Evolutionary conservation across 768 basidiomycete genomes (phyloP).

Genomic region (Kwoniella pini): DNA sequence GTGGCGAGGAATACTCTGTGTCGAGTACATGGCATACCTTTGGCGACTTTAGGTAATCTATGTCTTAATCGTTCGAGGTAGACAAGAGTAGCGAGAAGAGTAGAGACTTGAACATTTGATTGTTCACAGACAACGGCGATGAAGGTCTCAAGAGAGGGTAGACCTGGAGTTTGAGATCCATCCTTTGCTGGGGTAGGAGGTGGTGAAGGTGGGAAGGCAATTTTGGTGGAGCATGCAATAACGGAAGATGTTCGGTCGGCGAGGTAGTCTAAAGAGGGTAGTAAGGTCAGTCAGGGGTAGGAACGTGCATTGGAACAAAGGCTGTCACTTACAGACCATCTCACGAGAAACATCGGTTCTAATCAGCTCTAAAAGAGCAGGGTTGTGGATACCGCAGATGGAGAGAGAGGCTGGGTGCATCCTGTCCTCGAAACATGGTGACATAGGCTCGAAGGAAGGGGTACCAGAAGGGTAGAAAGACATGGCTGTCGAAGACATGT

Average conservation of each 20-base stretch:
- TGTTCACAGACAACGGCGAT: slow-evolving; percentile 76
- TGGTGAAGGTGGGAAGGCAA: slow-evolving; percentile 63
- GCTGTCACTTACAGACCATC: slow-evolving; percentile 66
- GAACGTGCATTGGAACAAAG: too few relatives aligned
- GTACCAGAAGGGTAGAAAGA: slow-evolving; percentile 45
- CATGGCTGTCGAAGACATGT: slow-evolving; percentile 19
- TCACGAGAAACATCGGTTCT: slow-evolving; percentile 73
- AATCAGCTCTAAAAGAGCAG: slow-evolving; percentile 76
- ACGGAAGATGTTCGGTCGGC: slow-evolving; percentile 74
- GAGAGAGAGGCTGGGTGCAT: slow-evolving; percentile 52
- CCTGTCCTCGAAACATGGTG: slow-evolving; percentile 50
- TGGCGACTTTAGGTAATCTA: slow-evolving; percentile 78
- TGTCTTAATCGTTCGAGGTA: slow-evolving; percentile 84
- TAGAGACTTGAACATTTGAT: slow-evolving; percentile 87
- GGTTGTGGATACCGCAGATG: slow-evolving; percentile 65
- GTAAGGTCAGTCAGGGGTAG: too few relatives aligned
- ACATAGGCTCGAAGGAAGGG: slow-evolving; percentile 41
- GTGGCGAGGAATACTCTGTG: slow-evolving; percentile 89
- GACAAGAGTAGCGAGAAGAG: slow-evolving; percentile 84
- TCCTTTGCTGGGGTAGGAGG: slow-evolving; percentile 65
- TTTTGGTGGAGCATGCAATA: slow-evolving; percentile 60
- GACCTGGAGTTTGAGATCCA: slow-evolving; percentile 52
- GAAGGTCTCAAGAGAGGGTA: slow-evolving; percentile 81
- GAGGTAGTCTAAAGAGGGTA: slow-evolving; percentile 63
- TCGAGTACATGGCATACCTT: slow-evolving; percentile 68